These are phyloP conservation scores for Paraleonurus japonicus DNA, from an alignment of 257 asterid species.

Conservation along the genomic window DNA sequence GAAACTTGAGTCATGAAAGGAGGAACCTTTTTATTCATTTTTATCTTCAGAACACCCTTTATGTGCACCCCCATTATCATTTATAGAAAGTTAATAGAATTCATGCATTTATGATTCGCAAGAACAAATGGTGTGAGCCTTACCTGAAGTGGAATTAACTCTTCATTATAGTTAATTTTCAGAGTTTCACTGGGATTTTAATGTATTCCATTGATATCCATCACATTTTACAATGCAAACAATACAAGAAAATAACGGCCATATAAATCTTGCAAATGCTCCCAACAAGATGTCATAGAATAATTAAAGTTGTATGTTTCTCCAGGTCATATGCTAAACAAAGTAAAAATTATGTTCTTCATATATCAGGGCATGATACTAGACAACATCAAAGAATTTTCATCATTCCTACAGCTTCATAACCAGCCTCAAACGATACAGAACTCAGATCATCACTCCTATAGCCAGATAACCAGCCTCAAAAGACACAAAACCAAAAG, in stretches of 20 bases:
- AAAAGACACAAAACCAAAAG: neutral
- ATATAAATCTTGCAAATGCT: neutral
- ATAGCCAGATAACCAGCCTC: neutral
- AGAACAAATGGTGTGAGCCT: neutral
- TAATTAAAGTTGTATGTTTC: neutral
- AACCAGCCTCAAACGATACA: neutral
- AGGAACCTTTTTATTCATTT: neutral
- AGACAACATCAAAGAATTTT: neutral
- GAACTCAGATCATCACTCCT: neutral
- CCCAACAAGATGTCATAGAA: slow-evolving; percentile 2
- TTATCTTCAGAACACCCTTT: neutral
- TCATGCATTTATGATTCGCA: neutral
- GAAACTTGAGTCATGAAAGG: neutral
- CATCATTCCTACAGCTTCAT: neutral
- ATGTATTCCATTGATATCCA: neutral
- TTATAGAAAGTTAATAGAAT: neutral
- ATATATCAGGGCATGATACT: neutral
- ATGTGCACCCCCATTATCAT: neutral
- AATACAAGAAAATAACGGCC: neutral
- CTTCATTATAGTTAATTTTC: neutral
- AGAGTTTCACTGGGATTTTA: neutral
- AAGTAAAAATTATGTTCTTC: neutral
- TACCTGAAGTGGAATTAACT: neutral
- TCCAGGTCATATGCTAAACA: neutral
- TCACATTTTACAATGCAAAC: neutral